Evolutionary conservation across 23 red algal species (phyloP), one percentile per base, ranked within the genome.

Genomic region (Chondrus crispus): DNA sequence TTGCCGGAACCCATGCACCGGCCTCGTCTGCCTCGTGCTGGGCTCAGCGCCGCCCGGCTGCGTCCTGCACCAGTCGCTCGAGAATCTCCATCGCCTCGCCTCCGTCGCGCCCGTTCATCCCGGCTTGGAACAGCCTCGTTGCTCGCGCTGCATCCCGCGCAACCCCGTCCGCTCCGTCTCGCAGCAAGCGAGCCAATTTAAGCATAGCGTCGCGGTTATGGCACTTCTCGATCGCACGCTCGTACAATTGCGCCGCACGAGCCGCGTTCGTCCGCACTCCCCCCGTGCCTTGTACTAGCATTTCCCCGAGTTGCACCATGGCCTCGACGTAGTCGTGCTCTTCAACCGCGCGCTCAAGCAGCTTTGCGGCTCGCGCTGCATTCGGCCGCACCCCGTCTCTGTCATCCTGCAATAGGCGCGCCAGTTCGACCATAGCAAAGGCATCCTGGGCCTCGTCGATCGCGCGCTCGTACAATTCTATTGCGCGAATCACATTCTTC

Each of bases 401-500:
- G 32, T 62, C 82, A 38, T 86, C 82, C 7, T 62, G 54, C 28
- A 68, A 72, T 38, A 86, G 53, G 2, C 62, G 6, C 5, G 82
- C 82, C 54, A 86, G 40, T 47, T 86, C 46, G 46, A 55, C 66
- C 82, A 86, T 86, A 46, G 82, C 54, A n/a, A n/a, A n/a, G 12
- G 44, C 82, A 38, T 37, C 53, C 40, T 86, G 58, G 7, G 58
- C 82, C 60, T 72, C 82, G 30, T 86, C 63, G 40, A 86, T 86
- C 40, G 82, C 82, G 12, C 45, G 58, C 20, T 86, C 82, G 53
- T 86, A 86, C 6, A 86, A 62, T 62, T 50, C 63, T 14, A 86
- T 11, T 48, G 82, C 82, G 36, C 82, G 82, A 19, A 69, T 26
- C 12, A 69, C 58, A 20, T 86, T 62, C 3, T 30, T 70, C 10